phyloP scores from a whole-genome alignment of 2,329 filamentous ascomycete genomes.

The Metarhizium robertsii region DNA sequence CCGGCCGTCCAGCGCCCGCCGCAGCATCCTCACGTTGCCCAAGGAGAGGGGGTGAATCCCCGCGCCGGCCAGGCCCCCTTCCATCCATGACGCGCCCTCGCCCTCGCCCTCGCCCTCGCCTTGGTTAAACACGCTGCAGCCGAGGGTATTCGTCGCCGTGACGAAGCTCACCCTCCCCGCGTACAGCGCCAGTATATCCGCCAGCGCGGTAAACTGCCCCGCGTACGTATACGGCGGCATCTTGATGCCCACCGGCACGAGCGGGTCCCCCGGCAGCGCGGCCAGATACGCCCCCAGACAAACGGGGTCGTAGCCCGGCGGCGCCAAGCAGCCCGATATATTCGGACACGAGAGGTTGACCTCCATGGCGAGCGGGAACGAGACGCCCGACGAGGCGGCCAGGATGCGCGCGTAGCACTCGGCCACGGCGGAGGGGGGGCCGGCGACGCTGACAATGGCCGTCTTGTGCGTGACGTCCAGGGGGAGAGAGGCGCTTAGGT shows the following conservation, averaged over 20 bases:
- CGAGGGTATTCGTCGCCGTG: constrained; percentile 65
- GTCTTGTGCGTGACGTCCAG: constrained; percentile 33
- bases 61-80: constrained; percentile 55
- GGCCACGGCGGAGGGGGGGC: constrained; percentile 46
- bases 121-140: constrained; percentile 52
- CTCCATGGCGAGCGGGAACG: constrained; percentile 56
- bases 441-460: constrained; percentile 64
- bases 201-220: constrained; percentile 51
- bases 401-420: constrained; percentile 44
- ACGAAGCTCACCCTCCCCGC: constrained; percentile 48
- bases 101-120: constrained; percentile 8
- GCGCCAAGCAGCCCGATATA: constrained; percentile 49
- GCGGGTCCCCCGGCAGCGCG: constrained; percentile 28
- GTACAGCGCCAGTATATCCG: constrained; percentile 35
- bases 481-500: constrained; percentile 23
- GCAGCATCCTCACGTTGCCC: constrained; percentile 65
- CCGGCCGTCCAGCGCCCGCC: constrained; percentile 44
- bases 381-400: constrained; percentile 24
- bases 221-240: constrained; percentile 67
- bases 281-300: constrained; percentile 46
- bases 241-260: constrained; percentile 52
- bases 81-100: no score
- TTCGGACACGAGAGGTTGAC: constrained; percentile 75
- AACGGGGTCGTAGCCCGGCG: constrained; percentile 55
- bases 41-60: constrained; percentile 64